Evolutionary conservation across 1,139 yeast genomes (phyloP).

Genomic region (Candida buenavistaensis): DNA sequence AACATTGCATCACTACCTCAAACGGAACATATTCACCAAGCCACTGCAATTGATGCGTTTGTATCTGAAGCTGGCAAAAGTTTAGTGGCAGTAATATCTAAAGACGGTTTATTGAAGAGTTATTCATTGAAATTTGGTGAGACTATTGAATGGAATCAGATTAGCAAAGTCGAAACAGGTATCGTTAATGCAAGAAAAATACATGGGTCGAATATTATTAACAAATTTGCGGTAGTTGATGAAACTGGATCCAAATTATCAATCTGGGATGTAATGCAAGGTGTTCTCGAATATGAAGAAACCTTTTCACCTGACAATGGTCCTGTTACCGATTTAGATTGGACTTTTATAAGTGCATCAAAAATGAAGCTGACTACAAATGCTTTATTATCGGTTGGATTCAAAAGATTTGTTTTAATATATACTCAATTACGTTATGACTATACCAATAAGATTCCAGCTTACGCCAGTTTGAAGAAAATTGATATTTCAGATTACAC

Average conservation of each 20-base stretch:
- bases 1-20: constrained; percentile 27
- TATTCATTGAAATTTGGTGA: constrained; percentile 21
- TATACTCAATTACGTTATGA: constrained; percentile 86
- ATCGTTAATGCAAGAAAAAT: constrained; percentile 52
- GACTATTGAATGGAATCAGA: constrained; percentile 50
- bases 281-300: constrained; percentile 67
- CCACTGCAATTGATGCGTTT: constrained; percentile 59
- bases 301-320: constrained; percentile 35
- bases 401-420: constrained; percentile 57
- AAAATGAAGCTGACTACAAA: constrained; percentile 43
- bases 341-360: constrained; percentile 67
- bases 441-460: constrained; percentile 76
- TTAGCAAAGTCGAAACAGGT: constrained; percentile 55
- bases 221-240: constrained; percentile 72
- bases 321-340: constrained; percentile 61
- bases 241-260: constrained; percentile 49
- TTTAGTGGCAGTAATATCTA: constrained; percentile 59
- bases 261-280: constrained; percentile 75
- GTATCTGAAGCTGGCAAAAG: constrained; percentile 37
- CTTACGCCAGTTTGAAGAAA: constrained; percentile 74
- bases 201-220: constrained; percentile 68
- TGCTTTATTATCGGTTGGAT: constrained; percentile 80
- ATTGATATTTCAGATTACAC: constrained; percentile 73
- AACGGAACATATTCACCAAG: constrained; percentile 38
- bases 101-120: constrained; percentile 54